Conservation (phyloP, 2,329 filamentous ascomycete species). For the Aspergillus ustus region DNA sequence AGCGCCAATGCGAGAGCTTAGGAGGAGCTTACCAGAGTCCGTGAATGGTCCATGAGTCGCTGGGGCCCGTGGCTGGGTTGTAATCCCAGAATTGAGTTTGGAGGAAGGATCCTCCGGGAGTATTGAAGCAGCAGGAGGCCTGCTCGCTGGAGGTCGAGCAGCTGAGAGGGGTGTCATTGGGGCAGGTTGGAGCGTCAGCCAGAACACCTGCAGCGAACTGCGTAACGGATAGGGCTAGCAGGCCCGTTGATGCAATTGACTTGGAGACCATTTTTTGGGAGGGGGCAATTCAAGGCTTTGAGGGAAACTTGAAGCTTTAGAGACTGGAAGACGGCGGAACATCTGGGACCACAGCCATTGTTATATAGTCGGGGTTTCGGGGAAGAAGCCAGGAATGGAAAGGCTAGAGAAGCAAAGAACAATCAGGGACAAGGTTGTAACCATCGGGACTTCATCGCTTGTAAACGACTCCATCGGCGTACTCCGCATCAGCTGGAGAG, state of each 20-base stretch:
- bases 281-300: background rate
- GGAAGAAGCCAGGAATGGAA: constrained; percentile 2
- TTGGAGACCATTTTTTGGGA: constrained; percentile 24
- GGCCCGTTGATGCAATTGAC: constrained; percentile 25
- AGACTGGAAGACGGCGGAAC: background rate
- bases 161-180: constrained; percentile 52
- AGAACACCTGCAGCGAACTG: constrained; percentile 26
- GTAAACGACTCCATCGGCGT: background rate
- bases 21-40: constrained; percentile 54
- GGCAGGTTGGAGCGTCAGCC: constrained; percentile 34
- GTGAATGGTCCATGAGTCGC: constrained; percentile 63
- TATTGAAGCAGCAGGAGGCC: constrained; percentile 62
- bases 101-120: constrained; percentile 61
- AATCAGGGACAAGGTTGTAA: background rate
- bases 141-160: constrained; percentile 59
- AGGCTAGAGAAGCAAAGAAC: constrained; percentile 5
- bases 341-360: background rate
- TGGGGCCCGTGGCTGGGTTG: constrained; percentile 57
- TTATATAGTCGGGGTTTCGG: constrained; percentile 12
- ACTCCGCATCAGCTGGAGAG: constrained; percentile 11
- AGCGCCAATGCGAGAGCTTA: background rate
- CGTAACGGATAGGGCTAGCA: constrained; percentile 32
- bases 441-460: constrained; percentile 5
- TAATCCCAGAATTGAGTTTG: constrained; percentile 67
- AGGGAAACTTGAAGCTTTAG: background rate